Evolutionary conservation across 2,329 filamentous ascomycete species (phyloP), one percentile per base, ranked within the genome.

Genomic region (Alternaria gansuensis): DNA sequence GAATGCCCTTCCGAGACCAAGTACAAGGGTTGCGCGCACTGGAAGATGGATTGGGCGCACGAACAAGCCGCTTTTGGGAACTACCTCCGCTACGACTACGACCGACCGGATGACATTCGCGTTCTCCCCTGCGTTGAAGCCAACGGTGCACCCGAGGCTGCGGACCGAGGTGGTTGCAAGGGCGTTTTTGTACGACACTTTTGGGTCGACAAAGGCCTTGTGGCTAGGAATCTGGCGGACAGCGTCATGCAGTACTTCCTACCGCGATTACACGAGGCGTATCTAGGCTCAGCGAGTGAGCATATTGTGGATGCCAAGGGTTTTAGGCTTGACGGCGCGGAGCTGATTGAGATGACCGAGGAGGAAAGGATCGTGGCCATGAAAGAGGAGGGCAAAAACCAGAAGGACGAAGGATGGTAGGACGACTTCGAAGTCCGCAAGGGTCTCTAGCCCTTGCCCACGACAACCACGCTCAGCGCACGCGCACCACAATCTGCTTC

Each of bases 1-100:
- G 72, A 76, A 51, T 79, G 76, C 52, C 76, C 76, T 11, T 71
- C 69, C 1, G 75, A 76, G 51, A 70, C 63, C 3, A 65, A 67
- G 13, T 79, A 77, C 65, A 66, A 62, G 33, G 74, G 71, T 46
- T 79, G 77, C 62, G 68, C 68, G 11, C 59, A 70, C 10, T 78
- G 75, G 76, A 76, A 74, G 54, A 53, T 64, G 7, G 72, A 73
- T 41, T 76, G 73, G 73, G 72, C 74, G 24, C 75, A 77, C 60
- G 76, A 78, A 56, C 77, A 79, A 59, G 71, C 73, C 23, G 77
- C 77, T 0, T 78, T 78, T 46, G 73, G 75, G 37, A 75, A 78
- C 59, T 77, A 77, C 56, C 62, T 78, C 17, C 74, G 76, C 51
- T 77, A 78, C 62, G 75, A 77, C 51, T 78, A 68, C 58, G 67